These are phyloP conservation scores for Nevesoporus exiguus DNA, from an alignment of 768 basidiomycete genomes.

Conservation along the genomic window DNA sequence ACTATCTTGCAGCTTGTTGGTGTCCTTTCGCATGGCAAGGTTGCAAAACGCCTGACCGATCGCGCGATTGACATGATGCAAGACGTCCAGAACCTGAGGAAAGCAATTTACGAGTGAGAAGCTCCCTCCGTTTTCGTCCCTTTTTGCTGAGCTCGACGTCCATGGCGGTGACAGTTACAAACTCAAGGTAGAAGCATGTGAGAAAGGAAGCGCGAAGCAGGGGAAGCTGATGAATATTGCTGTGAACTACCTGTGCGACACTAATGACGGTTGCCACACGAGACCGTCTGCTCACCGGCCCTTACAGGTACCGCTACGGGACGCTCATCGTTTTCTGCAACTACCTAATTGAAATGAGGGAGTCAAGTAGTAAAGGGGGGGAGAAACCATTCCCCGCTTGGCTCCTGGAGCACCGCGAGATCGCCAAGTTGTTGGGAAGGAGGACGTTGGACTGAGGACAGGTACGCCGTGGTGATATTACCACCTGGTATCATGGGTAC, in stretches of 20 bases:
- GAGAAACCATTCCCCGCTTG: slow-evolving; percentile 71
- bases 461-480: not conserved
- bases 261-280: slow-evolving; percentile 9
- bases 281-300: slow-evolving; percentile 4
- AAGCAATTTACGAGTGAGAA: slow-evolving; percentile 90
- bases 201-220: slow-evolving; percentile 75
- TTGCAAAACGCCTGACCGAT: slow-evolving; percentile 88
- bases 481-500: not conserved
- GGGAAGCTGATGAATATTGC: slow-evolving; percentile 69
- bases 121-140: not conserved
- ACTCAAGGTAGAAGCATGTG: slow-evolving; percentile 80
- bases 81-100: slow-evolving; percentile 94
- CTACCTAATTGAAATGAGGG: slow-evolving; percentile 75
- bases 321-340: slow-evolving; percentile 93
- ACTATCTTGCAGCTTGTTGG: slow-evolving; percentile 92
- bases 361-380: slow-evolving; percentile 36
- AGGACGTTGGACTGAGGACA: slow-evolving; percentile 61
- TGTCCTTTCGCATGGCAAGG: slow-evolving; percentile 86
- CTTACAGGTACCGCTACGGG: slow-evolving; percentile 75
- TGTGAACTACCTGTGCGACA: slow-evolving; percentile 80
- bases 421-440: slow-evolving; percentile 66
- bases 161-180: slow-evolving; percentile 72
- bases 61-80: slow-evolving; percentile 88
- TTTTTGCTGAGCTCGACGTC: slow-evolving; percentile 3
- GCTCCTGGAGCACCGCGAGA: slow-evolving; percentile 82